phyloP scores from a whole-genome alignment of 2,329 filamentous ascomycete genomes.

The Ceratocystis cacaofunesta region DNA sequence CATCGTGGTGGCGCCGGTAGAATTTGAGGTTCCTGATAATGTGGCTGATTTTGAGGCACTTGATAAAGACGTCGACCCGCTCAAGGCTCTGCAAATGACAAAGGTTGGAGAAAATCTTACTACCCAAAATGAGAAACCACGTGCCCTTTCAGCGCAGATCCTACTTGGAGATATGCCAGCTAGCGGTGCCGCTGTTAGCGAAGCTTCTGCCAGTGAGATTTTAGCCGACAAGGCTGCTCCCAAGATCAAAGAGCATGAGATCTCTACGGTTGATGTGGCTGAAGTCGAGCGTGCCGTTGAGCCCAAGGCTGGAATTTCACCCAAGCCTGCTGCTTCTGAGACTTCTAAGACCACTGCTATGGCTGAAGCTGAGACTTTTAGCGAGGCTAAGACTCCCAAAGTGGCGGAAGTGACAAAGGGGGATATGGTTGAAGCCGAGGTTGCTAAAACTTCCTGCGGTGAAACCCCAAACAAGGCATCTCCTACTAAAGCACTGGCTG shows the following conservation, averaged over 20 bases:
- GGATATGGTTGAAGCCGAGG: neutral
- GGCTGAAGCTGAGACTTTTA: neutral
- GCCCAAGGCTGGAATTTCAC: neutral
- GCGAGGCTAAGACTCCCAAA: neutral
- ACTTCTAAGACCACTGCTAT: neutral
- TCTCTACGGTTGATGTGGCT: neutral
- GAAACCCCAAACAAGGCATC: neutral
- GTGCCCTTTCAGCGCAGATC: neutral
- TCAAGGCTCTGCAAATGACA: neutral
- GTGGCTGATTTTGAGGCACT: slow-evolving; percentile 2
- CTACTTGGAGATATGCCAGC: neutral
- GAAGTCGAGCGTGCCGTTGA: neutral
- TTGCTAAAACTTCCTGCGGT: neutral
- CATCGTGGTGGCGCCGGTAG: neutral
- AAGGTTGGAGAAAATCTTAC: neutral
- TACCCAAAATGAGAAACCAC: neutral
- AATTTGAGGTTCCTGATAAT: slow-evolving; percentile 7
- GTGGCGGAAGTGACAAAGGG: neutral
- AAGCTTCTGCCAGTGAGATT: neutral
- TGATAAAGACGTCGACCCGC: neutral
- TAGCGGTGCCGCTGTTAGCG: neutral
- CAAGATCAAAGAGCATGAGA: neutral
- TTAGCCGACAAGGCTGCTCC: neutral
- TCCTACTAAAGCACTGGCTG: neutral
- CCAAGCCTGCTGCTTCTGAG: neutral